Evolutionary conservation across 352 stramenopile genomes (phyloP), one percentile per base, ranked within the genome.

Genomic region (Pythium periplocum): DNA sequence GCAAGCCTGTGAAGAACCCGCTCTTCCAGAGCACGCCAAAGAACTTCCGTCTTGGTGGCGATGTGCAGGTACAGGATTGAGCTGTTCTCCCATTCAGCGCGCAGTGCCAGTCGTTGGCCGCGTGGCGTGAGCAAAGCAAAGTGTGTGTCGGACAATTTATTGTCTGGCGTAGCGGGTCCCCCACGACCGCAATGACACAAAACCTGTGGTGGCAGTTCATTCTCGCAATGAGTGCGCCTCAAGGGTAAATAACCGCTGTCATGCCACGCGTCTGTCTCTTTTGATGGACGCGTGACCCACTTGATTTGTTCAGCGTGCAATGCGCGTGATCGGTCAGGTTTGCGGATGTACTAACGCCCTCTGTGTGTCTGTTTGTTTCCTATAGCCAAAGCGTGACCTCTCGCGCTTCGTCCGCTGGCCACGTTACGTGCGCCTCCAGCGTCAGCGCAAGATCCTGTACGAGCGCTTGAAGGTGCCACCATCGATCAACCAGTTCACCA

Each of bases 381-480:
- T 51, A 72, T 67, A 97, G 79, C 95, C 94, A 55, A 95, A 93
- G 66, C 90, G 90, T 65, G 97, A 99, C 79, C 78, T 99, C 59
- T 97, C 86, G 57, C 90, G 97, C 61, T 99, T 99, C 68, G 96
- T 99, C 35, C 95, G 96, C 65, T 99, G 97, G 97, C 97, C 97
- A 51, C 86, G 93, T 69, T 99, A 99, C 78, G 95, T 99, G 53
- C 91, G 96, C 58, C 84, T 99, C 61, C 97, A 99, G 86, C 93
- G 97, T 71, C 97, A 99, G 83, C 90, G 95, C 67, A 98, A 98
- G 75, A 93, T 99, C 50, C 75, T 99, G 56, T 96, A 98, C 78
- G 93, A 99, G 75, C 96, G 97, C 66, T 80, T 99, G 34, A 99
- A 99, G 83, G 96, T 99, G 45, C 97, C 97, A 54, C 97, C 97